Evolutionary conservation across 345 rosid species (phyloP).

Genomic region (Bruguiera sexangula): DNA sequence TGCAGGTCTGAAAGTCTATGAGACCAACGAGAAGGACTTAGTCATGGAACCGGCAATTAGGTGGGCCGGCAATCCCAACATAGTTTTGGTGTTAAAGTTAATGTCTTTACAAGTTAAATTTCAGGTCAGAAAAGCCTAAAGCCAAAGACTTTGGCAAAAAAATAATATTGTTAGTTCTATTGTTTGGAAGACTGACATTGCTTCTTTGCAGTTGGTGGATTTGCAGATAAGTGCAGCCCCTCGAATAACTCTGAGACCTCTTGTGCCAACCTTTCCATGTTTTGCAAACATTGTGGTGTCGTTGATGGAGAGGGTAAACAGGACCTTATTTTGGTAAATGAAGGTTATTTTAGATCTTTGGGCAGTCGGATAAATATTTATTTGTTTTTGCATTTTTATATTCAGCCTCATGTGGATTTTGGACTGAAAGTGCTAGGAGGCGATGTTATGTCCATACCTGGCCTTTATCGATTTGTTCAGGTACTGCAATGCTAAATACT

Average conservation of each 20-base stretch:
- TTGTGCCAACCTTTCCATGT: conserved; percentile 75
- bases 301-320: conserved; percentile 60
- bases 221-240: conserved; percentile 48
- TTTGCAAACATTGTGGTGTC: conserved; percentile 56
- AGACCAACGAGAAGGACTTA: conserved; percentile 69
- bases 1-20: conserved; percentile 60
- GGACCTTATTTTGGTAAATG: not conserved
- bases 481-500: conserved; percentile 56
- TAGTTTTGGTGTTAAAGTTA: conserved; percentile 53
- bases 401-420: conserved; percentile 76
- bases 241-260: conserved; percentile 64
- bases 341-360: not conserved
- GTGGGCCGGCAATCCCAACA: conserved; percentile 83
- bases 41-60: conserved; percentile 65
- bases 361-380: not conserved
- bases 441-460: conserved; percentile 79
- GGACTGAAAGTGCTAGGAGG: conserved; percentile 73
- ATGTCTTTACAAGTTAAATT: conserved; percentile 45
- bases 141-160: conserved; percentile 1
- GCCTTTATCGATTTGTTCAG: conserved; percentile 75
- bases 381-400: conserved; percentile 1
- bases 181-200: conserved; percentile 11
- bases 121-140: conserved; percentile 47
- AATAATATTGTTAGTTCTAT: conserved; percentile 3
- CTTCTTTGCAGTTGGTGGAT: conserved; percentile 57